Evolutionary conservation across 148 eudicot genomes (phyloP).

Genomic region (Limonium bicolor): DNA sequence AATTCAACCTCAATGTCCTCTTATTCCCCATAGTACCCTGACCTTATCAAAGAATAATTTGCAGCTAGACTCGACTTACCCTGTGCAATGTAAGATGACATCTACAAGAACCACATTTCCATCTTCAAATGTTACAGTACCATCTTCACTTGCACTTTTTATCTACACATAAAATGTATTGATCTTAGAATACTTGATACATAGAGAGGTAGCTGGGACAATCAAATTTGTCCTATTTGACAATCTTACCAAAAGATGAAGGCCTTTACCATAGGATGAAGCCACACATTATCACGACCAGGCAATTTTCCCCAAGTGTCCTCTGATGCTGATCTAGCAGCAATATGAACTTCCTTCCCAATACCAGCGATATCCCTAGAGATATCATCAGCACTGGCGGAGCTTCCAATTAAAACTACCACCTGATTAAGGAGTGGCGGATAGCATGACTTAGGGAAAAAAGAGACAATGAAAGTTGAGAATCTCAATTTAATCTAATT

Average conservation of each 20-base stretch:
- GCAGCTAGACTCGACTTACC: conserved; percentile 8
- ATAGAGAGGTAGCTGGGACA: no score
- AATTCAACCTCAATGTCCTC: background rate
- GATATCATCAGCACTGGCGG: conserved; percentile 11
- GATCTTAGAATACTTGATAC: no score
- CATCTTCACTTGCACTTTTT: conserved; percentile 14
- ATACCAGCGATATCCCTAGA: conserved; percentile 1
- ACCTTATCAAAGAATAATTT: no score
- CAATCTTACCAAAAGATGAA: background rate
- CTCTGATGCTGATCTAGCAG: conserved; percentile 1
- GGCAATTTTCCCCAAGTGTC: background rate
- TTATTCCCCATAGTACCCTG: no score
- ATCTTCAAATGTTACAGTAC: conserved; percentile 20
- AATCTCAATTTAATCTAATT: no score
- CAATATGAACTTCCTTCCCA: conserved; percentile 13
- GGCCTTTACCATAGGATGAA: conserved; percentile 5
- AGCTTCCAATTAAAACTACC: conserved; percentile 10
- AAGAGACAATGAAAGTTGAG: no score
- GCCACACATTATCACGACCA: conserved; percentile 5
- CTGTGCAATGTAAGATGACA: conserved; percentile 29
- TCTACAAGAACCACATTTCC: conserved; percentile 18
- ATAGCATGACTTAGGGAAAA: no score
- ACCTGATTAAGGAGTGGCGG: no score
- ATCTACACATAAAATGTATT: conserved; percentile 9
- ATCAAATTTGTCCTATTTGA: no score